Evolutionary conservation across 2,329 filamentous ascomycete species (phyloP), one percentile per base, ranked within the genome.

Genomic region (Diaporthe sp.): DNA sequence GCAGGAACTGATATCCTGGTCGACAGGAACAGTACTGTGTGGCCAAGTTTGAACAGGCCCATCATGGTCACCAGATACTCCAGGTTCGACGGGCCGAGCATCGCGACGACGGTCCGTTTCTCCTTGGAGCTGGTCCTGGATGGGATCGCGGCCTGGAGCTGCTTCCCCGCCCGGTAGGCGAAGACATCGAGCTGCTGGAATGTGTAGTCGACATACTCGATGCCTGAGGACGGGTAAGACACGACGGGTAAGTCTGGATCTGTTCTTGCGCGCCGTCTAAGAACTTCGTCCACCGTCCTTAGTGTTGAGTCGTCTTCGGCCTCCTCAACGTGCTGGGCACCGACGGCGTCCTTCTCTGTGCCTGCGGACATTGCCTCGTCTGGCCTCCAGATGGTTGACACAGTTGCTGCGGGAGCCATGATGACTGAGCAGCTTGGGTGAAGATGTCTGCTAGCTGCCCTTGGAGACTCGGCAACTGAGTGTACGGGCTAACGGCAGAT

Each of bases 41-140:
- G 89, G 12, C 90, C 90, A 17, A 92, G 82, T 76, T 89, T 87
- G 39, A 85, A 87, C 65, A 92, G 79, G 0, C 88, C 90, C 60
- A 91, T 84, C 57, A 89, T 83, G 5, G 88, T 87, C 49, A 91
- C 82, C 51, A 91, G 84, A 76, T 90, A 90, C 72, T 90, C 87
- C 13, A 92, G 83, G 76, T 88, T 87, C 1, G 89, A 90, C 0
- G 85, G 84, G 0, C 88, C 89, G 3, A 92, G 82, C 15, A 92
- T 79, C 1, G 86, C 88, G 34, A 91, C 84, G 0, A 88, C 85
- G 4, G 76, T 77, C 8, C 79, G 79, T 22, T 80, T 79, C 42
- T 76, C 75, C 4, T n/a, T 51, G 1, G 78, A 80, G 60, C 58
- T 72, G 2, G 63, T 68, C 74, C 78, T 76, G 22, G 73, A 51